Evolutionary conservation across 2,329 filamentous ascomycete genomes (phyloP).

Genomic region (Epichloe hybrida): DNA sequence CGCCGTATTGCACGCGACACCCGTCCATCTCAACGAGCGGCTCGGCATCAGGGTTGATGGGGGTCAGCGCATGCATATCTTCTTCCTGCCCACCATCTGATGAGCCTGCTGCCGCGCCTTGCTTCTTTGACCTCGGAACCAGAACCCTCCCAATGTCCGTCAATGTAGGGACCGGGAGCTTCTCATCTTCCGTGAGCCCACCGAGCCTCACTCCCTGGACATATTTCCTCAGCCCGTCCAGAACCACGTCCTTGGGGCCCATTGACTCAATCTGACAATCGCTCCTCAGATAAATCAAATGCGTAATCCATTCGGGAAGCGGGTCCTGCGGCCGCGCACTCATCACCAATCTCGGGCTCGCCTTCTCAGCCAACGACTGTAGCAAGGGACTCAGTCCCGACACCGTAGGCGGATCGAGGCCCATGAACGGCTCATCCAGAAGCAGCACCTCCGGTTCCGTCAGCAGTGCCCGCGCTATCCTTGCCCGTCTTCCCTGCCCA

Average conservation of each 20-base stretch:
- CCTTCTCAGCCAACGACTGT: constrained; percentile 49
- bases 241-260: constrained; percentile 51
- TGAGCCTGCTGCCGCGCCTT: constrained; percentile 4
- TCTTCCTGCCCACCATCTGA: constrained; percentile 4
- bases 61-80: constrained; percentile 10
- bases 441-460: constrained; percentile 67
- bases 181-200: constrained; percentile 29
- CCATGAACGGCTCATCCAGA: constrained; percentile 93
- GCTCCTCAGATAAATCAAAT: constrained; percentile 59
- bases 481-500: constrained; percentile 74
- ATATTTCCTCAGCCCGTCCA: constrained; percentile 38
- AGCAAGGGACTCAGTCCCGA: constrained; percentile 59
- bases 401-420: constrained; percentile 75
- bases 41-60: constrained; percentile 35
- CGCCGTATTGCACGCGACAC: constrained; percentile 67
- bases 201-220: constrained; percentile 33
- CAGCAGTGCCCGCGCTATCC: constrained; percentile 78
- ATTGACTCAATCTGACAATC: constrained; percentile 51
- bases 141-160: constrained; percentile 36
- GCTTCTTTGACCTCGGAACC: constrained; percentile 9
- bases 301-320: constrained; percentile 81
- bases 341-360: constrained; percentile 59
- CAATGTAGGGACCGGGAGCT: constrained; percentile 33
- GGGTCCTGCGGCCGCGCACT: constrained; percentile 74
- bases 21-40: constrained; percentile 77